phyloP scores from a whole-genome alignment of 116 monocot genomes.

The Thalassia testudinum region DNA sequence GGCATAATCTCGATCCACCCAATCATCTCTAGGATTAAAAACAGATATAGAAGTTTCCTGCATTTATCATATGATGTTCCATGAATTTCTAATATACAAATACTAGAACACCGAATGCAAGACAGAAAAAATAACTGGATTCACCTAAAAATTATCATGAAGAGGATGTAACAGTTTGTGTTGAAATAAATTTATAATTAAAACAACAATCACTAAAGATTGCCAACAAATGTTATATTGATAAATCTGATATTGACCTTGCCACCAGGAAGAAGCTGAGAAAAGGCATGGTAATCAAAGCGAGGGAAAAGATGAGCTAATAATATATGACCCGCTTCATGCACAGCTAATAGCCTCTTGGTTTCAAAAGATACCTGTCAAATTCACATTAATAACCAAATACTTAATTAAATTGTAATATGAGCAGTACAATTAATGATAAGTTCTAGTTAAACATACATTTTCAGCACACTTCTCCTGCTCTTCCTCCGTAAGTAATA shows the following conservation, averaged over 20 bases:
- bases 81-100: no score
- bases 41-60: constrained; percentile 87
- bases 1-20: constrained; percentile 75
- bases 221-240: not conserved
- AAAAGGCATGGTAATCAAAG: constrained; percentile 93
- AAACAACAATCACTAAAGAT: not conserved
- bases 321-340: constrained; percentile 86
- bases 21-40: constrained; percentile 75
- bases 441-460: constrained; percentile 24
- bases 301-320: constrained; percentile 74
- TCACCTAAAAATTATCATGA: no score
- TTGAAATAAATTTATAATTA: no score
- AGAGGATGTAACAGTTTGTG: no score
- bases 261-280: constrained; percentile 92
- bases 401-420: not conserved
- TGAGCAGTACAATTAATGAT: no score
- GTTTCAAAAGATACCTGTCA: constrained; percentile 53
- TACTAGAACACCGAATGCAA: no score
- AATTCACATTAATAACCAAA: not conserved
- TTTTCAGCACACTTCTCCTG: constrained; percentile 70
- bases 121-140: no score
- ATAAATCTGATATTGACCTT: constrained; percentile 35
- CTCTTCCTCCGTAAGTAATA: constrained; percentile 81
- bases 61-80: not conserved
- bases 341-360: constrained; percentile 62